Evolutionary conservation across 1,139 yeast species (phyloP).

Genomic region (Saccharomycopsis hybrid): DNA sequence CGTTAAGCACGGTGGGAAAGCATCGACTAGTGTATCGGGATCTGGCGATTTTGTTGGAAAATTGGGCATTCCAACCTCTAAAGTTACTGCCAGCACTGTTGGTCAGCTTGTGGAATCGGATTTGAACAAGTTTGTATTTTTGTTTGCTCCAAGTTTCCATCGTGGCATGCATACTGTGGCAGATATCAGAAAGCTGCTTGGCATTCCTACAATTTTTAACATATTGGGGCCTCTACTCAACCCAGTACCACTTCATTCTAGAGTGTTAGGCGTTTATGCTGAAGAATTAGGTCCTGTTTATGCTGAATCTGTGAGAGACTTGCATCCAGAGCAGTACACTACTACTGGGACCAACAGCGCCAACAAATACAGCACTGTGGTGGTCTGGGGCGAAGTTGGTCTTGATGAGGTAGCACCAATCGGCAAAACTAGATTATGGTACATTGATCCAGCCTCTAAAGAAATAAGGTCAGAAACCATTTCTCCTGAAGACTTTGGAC

Average conservation of each 20-base stretch:
- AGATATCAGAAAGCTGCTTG: conserved; percentile 61
- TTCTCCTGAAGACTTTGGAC: conserved; percentile 69
- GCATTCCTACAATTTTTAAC: conserved; percentile 90
- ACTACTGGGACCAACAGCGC: conserved; percentile 28
- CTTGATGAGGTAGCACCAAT: conserved; percentile 90
- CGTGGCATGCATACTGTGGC: conserved; percentile 89
- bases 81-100: conserved; percentile 59
- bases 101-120: conserved; percentile 47
- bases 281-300: conserved; percentile 74
- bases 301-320: conserved; percentile 66
- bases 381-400: conserved; percentile 88
- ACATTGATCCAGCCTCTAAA: conserved; percentile 45
- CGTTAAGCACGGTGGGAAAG: conserved; percentile 82
- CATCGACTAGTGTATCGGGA: conserved; percentile 87
- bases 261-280: conserved; percentile 85
- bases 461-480: conserved; percentile 34
- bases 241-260: conserved; percentile 77
- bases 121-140: conserved; percentile 62
- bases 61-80: conserved; percentile 70
- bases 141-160: conserved; percentile 92
- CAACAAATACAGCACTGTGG: conserved; percentile 52
- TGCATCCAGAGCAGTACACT: conserved; percentile 8
- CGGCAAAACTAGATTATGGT: conserved; percentile 79
- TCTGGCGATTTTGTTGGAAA: conserved; percentile 80
- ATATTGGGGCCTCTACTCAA: conserved; percentile 88